These are phyloP conservation scores for Dendrobium officinale DNA, from an alignment of 106 monocot genomes.

Conservation along the genomic window DNA sequence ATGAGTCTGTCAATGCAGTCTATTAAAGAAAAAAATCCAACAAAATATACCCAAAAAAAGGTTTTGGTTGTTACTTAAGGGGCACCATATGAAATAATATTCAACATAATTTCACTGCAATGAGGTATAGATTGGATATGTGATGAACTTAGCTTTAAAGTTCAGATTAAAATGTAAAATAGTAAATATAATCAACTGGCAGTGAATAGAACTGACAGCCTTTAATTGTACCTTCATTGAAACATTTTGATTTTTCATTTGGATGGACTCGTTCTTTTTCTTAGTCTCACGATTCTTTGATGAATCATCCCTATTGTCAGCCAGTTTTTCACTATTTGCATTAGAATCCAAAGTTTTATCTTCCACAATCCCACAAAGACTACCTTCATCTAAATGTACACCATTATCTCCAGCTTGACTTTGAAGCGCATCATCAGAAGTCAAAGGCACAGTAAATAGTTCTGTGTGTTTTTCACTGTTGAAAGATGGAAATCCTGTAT, in stretches of 20 bases:
- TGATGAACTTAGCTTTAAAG: not conserved
- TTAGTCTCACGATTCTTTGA: conserved; percentile 14
- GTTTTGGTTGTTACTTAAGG: not conserved
- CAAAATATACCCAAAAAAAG: not conserved
- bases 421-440: conserved; percentile 11
- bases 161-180: not conserved
- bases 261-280: conserved; percentile 12
- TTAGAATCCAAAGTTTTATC: conserved; percentile 13
- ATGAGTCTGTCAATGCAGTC: not conserved
- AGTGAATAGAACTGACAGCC: not conserved
- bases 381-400: conserved; percentile 11
- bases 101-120: not conserved
- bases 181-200: not conserved
- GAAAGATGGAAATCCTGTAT: not conserved
- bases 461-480: conserved; percentile 3
- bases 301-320: conserved; percentile 14
- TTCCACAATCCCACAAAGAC: conserved; percentile 5
- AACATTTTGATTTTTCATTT: conserved; percentile 28
- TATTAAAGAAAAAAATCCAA: not conserved
- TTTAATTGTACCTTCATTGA: conserved; percentile 28
- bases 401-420: conserved; percentile 2
- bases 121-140: not conserved
- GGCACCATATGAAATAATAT: not conserved
- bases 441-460: not conserved
- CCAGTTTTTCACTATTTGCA: not conserved